phyloP scores from a whole-genome alignment of 2,329 filamentous ascomycete species.

The Cladosporium sp. region DNA sequence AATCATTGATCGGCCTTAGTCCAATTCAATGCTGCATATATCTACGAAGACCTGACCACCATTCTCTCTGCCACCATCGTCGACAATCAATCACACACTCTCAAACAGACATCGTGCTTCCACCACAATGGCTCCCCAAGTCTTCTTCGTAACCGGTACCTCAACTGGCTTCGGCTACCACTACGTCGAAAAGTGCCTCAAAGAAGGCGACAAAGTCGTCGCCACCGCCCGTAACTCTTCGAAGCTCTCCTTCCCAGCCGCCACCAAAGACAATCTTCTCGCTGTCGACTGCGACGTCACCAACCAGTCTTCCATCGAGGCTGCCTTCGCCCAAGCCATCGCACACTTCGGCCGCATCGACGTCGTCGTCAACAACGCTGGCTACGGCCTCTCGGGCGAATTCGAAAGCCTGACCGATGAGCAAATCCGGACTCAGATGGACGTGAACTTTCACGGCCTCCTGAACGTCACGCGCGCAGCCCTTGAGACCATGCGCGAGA shows the following conservation, averaged over 20 bases:
- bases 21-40: not conserved
- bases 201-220: conserved; percentile 46
- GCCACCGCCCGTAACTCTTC: conserved; percentile 49
- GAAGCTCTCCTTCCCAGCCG: conserved; percentile 41
- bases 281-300: conserved; percentile 56
- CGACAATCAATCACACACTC: not conserved
- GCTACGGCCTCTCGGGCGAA: conserved; percentile 55
- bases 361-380: conserved; percentile 63
- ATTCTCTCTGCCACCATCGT: not conserved
- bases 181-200: conserved; percentile 45
- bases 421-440: conserved; percentile 51
- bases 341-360: conserved; percentile 58
- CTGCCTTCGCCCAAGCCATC: conserved; percentile 47
- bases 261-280: conserved; percentile 51
- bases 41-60: not conserved
- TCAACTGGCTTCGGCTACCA: conserved; percentile 50
- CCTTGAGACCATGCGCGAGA: conserved; percentile 47
- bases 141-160: conserved; percentile 51
- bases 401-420: conserved; percentile 54
- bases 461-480: conserved; percentile 53
- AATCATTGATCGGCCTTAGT: not conserved
- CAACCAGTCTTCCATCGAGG: conserved; percentile 44
- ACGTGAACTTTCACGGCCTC: conserved; percentile 62
- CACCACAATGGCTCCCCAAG: conserved; percentile 41
- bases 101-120: not conserved